Evolutionary conservation across 2,329 filamentous ascomycete species (phyloP).

Genomic region (Colletotrichum graminicola): DNA sequence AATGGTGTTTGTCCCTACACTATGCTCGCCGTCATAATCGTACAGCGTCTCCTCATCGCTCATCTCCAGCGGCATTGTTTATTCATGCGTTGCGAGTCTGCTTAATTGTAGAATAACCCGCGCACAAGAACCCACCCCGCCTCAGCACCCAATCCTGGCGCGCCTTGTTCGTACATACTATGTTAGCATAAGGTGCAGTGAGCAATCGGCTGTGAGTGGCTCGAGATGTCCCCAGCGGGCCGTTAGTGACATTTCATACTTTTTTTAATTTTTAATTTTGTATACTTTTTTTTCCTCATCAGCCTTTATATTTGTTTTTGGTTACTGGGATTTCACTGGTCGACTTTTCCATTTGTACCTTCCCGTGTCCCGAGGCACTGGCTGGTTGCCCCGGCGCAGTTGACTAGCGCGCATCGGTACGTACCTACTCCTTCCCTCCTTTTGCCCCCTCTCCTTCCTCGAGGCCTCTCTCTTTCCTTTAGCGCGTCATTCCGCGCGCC

Average conservation of each 20-base stretch:
- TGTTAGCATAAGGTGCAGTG: too few species aligned
- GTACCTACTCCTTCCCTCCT: conserved; percentile 5
- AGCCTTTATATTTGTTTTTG: conserved; percentile 35
- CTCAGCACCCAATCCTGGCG: conserved; percentile 21
- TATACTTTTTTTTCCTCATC: conserved; percentile 19
- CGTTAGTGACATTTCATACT: conserved; percentile 23
- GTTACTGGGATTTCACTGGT: conserved; percentile 4
- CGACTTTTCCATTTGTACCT: not conserved
- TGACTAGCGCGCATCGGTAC: conserved; percentile 18
- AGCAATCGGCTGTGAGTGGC: not conserved
- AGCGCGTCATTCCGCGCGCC: conserved; percentile 33
- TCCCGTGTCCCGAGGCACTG: conserved; percentile 15
- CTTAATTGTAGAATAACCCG: not conserved
- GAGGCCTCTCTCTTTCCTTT: not conserved
- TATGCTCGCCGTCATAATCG: conserved; percentile 1
- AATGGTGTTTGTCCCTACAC: not conserved
- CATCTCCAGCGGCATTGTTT: conserved; percentile 41
- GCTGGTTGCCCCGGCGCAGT: conserved; percentile 33
- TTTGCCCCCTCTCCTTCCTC: not conserved
- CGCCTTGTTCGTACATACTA: not conserved
- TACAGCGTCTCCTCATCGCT: conserved; percentile 14
- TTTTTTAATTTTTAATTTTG: not conserved
- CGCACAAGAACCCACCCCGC: conserved; percentile 23
- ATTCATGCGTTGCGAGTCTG: conserved; percentile 32
- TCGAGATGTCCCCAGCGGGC: not conserved